These are phyloP conservation scores for Helianthus annuus DNA, from an alignment of 129 eudicot genomes.

Conservation along the genomic window DNA sequence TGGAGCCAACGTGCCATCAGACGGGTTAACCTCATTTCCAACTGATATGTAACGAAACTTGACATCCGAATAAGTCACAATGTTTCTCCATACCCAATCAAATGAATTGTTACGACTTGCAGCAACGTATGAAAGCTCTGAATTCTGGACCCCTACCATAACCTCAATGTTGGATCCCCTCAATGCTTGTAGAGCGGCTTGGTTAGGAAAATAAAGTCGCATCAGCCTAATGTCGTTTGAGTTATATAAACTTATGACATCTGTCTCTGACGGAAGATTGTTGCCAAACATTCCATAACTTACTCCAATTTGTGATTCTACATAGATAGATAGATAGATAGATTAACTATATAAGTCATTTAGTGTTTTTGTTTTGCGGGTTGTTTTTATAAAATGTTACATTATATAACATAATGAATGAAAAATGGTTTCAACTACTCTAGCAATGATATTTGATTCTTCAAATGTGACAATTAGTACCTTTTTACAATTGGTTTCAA, in stretches of 20 bases:
- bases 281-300: conserved; percentile 43
- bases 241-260: conserved; percentile 35
- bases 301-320: conserved; percentile 41
- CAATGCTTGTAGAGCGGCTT: conserved; percentile 36
- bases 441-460: too few species aligned
- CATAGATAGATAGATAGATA: not conserved
- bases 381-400: too few species aligned
- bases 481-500: too few species aligned
- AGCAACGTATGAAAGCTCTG: conserved; percentile 37
- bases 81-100: conserved; percentile 57
- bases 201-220: conserved; percentile 47
- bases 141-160: conserved; percentile 30
- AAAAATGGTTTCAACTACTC: too few species aligned
- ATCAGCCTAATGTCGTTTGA: conserved; percentile 27
- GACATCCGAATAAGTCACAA: conserved; percentile 31
- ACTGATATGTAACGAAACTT: conserved; percentile 57
- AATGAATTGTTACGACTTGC: conserved; percentile 46
- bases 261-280: conserved; percentile 34
- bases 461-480: too few species aligned
- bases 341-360: not conserved
- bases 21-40: conserved; percentile 66
- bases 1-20: conserved; percentile 28
- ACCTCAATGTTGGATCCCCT: conserved; percentile 39
- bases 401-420: too few species aligned
- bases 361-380: not conserved